Percentiles rank a stretch among this genome's conserved stretches.
These are phyloP conservation scores for Candida smagusa DNA, from an alignment of 1,139 yeast species.

Conservation along the genomic window DNA sequence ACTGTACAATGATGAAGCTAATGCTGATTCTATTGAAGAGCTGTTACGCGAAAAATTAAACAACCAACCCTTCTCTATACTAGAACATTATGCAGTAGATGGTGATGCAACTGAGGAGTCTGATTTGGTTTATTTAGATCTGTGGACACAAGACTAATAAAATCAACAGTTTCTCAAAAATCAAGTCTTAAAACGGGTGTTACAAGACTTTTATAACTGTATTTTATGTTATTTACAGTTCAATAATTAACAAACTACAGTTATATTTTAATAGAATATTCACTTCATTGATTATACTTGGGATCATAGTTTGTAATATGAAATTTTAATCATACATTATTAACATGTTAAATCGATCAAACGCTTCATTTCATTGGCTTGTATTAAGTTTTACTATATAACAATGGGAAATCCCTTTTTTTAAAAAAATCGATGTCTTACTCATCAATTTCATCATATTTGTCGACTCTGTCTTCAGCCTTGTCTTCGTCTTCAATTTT, in stretches of 20 bases:
- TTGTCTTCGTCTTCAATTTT: conserved; percentile 60
- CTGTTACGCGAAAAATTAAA: conserved; percentile 12
- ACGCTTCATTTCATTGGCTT: too few relatives aligned
- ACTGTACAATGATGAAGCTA: conserved; percentile 26
- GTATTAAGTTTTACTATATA: too few relatives aligned
- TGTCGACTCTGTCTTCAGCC: conserved; percentile 56
- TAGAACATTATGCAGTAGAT: conserved; percentile 33
- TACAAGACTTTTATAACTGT: too few relatives aligned
- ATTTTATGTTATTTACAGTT: not conserved
- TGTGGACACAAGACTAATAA: conserved; percentile 31
- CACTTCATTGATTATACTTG: too few relatives aligned
- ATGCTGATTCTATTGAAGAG: conserved; percentile 10
- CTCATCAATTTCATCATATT: conserved; percentile 42
- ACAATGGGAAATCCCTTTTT: not conserved
- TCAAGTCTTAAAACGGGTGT: too few relatives aligned
- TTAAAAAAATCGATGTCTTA: conserved; percentile 3
- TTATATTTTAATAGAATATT: too few relatives aligned
- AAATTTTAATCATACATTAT: too few relatives aligned
- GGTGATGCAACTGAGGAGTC: conserved; percentile 32
- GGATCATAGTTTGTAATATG: too few relatives aligned
- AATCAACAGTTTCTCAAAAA: not conserved
- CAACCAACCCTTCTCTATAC: conserved; percentile 28
- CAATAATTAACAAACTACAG: not conserved
- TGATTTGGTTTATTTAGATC: conserved; percentile 40
- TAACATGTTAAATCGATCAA: too few relatives aligned